Evolutionary conservation across 495 filamentous ascomycete genomes (phyloP).

Genomic region (Xylaria longipes): DNA sequence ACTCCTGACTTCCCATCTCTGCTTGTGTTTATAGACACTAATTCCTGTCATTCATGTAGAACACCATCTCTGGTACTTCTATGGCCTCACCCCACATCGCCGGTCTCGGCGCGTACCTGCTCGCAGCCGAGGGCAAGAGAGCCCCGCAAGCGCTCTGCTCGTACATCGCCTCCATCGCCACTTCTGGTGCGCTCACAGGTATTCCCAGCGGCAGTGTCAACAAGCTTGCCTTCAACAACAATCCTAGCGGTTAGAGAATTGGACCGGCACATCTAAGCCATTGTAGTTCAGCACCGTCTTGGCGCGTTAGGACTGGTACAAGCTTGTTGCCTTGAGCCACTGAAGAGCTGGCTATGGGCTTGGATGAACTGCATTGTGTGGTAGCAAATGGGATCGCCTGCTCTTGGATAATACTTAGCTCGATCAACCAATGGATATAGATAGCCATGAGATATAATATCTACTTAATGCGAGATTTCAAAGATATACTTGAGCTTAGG

Average conservation of each 20-base stretch:
- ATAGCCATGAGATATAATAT: slow-evolving; percentile 3
- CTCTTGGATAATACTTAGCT: neutral
- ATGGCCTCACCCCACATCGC: slow-evolving; percentile 71
- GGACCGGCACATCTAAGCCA: neutral
- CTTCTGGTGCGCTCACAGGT: slow-evolving; percentile 41
- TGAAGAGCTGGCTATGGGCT: neutral
- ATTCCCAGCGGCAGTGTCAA: slow-evolving; percentile 55
- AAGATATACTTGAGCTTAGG: neutral
- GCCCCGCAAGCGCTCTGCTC: slow-evolving; percentile 53
- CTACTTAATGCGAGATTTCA: neutral
- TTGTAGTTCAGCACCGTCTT: neutral
- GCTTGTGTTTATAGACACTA: neutral
- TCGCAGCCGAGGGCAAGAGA: slow-evolving; percentile 53
- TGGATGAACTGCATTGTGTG: neutral
- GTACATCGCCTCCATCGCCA: slow-evolving; percentile 50
- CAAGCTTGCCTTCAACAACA: slow-evolving; percentile 59
- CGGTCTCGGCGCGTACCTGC: slow-evolving; percentile 67
- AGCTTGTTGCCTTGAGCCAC: neutral
- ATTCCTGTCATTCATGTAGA: slow-evolving; percentile 37
- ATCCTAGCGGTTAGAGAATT: slow-evolving; percentile 42
- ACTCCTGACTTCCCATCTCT: neutral
- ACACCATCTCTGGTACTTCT: slow-evolving; percentile 72
- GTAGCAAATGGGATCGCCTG: neutral
- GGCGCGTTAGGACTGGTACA: neutral
- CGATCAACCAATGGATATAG: neutral